Conservation (phyloP, 306 rosid species). For the Medicago ruthenica region DNA sequence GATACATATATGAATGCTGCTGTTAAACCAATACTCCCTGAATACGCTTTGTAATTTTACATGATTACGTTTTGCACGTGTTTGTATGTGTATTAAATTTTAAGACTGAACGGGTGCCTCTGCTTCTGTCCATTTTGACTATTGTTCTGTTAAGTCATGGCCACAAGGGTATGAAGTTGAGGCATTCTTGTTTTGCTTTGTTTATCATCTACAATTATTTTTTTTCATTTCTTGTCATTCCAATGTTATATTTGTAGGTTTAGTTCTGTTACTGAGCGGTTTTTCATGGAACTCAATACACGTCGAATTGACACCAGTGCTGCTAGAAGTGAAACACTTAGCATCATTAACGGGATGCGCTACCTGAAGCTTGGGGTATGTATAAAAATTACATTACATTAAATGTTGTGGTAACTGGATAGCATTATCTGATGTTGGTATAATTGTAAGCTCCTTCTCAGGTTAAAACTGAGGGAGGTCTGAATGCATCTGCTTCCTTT, state of each 20-base stretch:
- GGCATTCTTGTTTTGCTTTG: conserved; percentile 3
- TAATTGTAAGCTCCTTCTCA: conserved; percentile 56
- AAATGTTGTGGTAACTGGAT: conserved; percentile 29
- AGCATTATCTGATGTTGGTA: conserved; percentile 40
- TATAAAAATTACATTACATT: conserved; percentile 35
- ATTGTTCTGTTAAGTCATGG: conserved; percentile 35
- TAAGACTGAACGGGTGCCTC: conserved; percentile 26
- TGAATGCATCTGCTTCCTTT: conserved; percentile 98
- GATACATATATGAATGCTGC: conserved; percentile 2
- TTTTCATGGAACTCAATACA: conserved; percentile 96
- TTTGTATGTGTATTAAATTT: conserved; percentile 24
- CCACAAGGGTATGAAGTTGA: conserved; percentile 18
- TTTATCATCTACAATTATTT: background rate
- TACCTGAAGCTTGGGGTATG: conserved; percentile 98
- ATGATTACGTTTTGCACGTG: conserved; percentile 29
- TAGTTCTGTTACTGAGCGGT: conserved; percentile 97
- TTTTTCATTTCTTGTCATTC: conserved; percentile 36
- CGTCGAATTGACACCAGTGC: conserved; percentile 88
- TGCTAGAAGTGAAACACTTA: conserved; percentile 95
- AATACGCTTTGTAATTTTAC: conserved; percentile 29
- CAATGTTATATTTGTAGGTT: conserved; percentile 66
- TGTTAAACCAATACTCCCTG: conserved; percentile 25
- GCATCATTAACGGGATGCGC: conserved; percentile 98
- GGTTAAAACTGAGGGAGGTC: conserved; percentile 98
- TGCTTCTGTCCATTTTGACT: conserved; percentile 19